Percentiles rank a stretch among this genome's conserved stretches.
Conservation (phyloP, 306 rosid genomes). For the Vicia villosa region DNA sequence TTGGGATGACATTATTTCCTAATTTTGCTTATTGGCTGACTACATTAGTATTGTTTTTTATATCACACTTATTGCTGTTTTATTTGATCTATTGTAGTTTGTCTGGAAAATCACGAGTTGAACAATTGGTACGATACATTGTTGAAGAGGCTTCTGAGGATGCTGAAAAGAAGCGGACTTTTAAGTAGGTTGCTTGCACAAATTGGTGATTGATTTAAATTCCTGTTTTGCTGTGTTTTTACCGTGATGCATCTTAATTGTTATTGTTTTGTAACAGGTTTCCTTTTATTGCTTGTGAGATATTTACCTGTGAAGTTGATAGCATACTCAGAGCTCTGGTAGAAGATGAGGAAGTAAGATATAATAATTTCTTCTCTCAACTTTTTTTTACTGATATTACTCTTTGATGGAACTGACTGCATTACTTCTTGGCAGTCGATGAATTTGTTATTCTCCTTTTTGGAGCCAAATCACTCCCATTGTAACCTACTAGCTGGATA, state of each 20-base stretch:
- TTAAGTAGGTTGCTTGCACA: slow-evolving; percentile 68
- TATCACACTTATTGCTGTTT: slow-evolving; percentile 27
- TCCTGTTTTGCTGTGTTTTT: slow-evolving; percentile 27
- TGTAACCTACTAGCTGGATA: slow-evolving; percentile 92
- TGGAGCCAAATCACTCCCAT: slow-evolving; percentile 79
- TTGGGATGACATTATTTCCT: slow-evolving; percentile 9
- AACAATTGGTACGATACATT: slow-evolving; percentile 72
- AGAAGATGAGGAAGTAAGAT: slow-evolving; percentile 90
- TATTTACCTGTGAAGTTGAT: slow-evolving; percentile 97
- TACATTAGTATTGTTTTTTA: slow-evolving; percentile 21
- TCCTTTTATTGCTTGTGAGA: slow-evolving; percentile 96
- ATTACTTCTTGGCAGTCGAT: slow-evolving; percentile 74
- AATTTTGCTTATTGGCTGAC: slow-evolving; percentile 19
- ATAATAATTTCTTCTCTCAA: slow-evolving; percentile 25
- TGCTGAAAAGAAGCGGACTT: slow-evolving; percentile 84
- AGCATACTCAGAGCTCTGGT: slow-evolving; percentile 85
- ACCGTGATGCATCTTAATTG: slow-evolving; percentile 36
- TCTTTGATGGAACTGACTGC: slow-evolving; percentile 41
- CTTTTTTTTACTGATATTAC: slow-evolving; percentile 17
- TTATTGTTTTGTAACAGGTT: slow-evolving; percentile 63
- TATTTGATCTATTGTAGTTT: slow-evolving; percentile 58
- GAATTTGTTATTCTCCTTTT: slow-evolving; percentile 86
- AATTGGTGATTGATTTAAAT: slow-evolving; percentile 26
- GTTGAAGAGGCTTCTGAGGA: slow-evolving; percentile 94
- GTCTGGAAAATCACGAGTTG: slow-evolving; percentile 82